A percentile compares a stretch with the other conserved stretches of the same genome.
phyloP scores from a whole-genome alignment of 1,284 basidiomycete species.

The Pseudozyma flocculosa region DNA sequence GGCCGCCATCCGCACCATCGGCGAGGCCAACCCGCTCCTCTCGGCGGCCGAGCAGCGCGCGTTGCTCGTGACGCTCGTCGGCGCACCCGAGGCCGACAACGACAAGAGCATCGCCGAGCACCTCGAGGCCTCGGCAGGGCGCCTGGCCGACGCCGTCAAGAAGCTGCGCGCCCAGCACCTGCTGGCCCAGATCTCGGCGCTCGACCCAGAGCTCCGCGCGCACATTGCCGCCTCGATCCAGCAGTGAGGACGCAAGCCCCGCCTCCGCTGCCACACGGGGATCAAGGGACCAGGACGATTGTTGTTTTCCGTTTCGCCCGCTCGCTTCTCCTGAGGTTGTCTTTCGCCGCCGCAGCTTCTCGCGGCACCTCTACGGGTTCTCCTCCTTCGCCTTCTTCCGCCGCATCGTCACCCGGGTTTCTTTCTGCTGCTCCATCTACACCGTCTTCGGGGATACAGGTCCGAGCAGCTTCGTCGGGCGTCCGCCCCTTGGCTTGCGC shows the following conservation, averaged over 20 bases:
- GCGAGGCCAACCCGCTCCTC: conserved; percentile 53
- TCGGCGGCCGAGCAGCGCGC: conserved; percentile 43
- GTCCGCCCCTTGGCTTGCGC: too few relatives aligned
- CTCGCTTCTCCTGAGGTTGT: too few relatives aligned
- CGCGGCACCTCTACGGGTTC: neutral
- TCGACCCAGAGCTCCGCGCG: conserved; percentile 44
- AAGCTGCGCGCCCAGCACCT: conserved; percentile 44
- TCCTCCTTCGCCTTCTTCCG: too few relatives aligned
- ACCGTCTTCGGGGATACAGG: too few relatives aligned
- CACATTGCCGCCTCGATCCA: conserved; percentile 30
- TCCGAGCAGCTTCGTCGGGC: too few relatives aligned
- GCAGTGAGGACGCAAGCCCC: too few relatives aligned
- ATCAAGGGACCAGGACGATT: neutral
- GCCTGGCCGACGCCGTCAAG: conserved; percentile 40
- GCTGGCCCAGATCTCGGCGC: conserved; percentile 43
- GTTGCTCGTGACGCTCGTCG: conserved; percentile 39
- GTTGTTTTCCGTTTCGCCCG: neutral
- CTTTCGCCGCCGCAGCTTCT: too few relatives aligned
- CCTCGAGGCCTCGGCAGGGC: conserved; percentile 44
- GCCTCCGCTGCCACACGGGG: too few relatives aligned
- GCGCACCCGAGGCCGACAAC: conserved; percentile 42
- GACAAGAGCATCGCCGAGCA: conserved; percentile 44
- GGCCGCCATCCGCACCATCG: conserved; percentile 37
- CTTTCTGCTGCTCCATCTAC: too few relatives aligned
- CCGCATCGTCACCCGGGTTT: too few relatives aligned